These are phyloP conservation scores for Handroanthus guayacan DNA, from an alignment of 257 asterid genomes.

Conservation along the genomic window DNA sequence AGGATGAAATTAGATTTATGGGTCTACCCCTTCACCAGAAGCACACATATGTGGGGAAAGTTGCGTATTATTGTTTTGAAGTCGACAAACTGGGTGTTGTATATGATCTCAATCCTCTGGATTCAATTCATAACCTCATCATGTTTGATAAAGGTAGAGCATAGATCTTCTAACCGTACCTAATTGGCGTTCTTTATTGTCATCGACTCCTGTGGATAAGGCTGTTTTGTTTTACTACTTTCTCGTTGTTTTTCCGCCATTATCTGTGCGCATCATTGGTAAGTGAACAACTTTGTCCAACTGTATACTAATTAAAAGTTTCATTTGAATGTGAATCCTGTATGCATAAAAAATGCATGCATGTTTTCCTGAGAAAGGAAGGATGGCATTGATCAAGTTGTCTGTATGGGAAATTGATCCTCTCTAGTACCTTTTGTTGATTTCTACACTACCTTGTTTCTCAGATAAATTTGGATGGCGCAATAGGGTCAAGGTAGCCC, in stretches of 20 bases:
- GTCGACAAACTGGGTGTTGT: conserved; percentile 1
- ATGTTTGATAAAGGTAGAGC: background rate
- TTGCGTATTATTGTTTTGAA: background rate
- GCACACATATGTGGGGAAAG: background rate
- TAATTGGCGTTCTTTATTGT: background rate
- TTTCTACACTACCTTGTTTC: background rate
- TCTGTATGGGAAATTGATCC: background rate
- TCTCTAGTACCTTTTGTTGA: background rate
- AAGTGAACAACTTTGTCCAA: background rate
- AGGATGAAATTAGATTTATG: conserved; percentile 17
- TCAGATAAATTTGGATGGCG: conserved; percentile 15
- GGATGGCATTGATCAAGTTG: background rate
- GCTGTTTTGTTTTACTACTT: background rate
- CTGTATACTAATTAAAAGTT: background rate
- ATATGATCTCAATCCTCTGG: background rate
- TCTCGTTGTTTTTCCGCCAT: background rate
- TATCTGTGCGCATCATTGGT: too few species aligned
- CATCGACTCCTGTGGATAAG: background rate
- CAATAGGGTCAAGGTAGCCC: conserved; percentile 7
- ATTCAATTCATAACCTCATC: background rate
- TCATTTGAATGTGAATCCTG: background rate
- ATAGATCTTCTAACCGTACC: background rate
- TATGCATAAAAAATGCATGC: background rate
- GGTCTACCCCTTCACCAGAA: background rate
- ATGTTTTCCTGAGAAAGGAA: background rate